Base-by-base conservation (phyloP, 805 yeast genomes). In the Blastobotrys parvus region DNA sequence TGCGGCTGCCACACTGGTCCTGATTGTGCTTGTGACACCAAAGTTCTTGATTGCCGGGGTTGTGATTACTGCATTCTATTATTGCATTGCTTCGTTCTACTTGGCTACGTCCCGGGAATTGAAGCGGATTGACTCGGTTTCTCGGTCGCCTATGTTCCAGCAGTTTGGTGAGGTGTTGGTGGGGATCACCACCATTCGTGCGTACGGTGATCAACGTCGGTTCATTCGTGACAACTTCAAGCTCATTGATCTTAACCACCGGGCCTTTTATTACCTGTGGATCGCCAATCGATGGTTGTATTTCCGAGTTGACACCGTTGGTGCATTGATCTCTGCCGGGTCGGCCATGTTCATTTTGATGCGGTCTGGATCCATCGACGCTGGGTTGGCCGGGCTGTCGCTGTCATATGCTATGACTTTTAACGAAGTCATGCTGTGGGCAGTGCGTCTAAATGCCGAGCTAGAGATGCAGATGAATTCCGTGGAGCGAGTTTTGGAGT, bases 391-490 rank as follows among this genome's bases (percentile, higher is more conserved):
- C 4, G 98, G 98, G 67, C 78, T 90, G 52, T 86, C 97, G 1
- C 71, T 90, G 49, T 81, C 96, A 0, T 88, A 87, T 64, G 95
- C 97, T 11, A 80, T 89, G 50, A 74, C 89, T 6, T 88, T 92
- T 65, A 83, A 88, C 31, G 94, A 85, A 52, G 74, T 78, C 62
- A 94, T 96, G 1, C 70, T 92, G 46, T 90, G 97, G 97, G 69
- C 87, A 50, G 94, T 92, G 23, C 79, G 98, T 65, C 73, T 86
- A 58, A 89, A 89, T 58, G 85, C 97, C 5, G 77, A 75, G 56
- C 81, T 88, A 47, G 98, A 90, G 67, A 87, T 92, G 82, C 82
- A 84, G 57, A 87, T 92, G 94, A 92, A 92, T 67, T 86, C 97
- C 4, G 95, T 89, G 27, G 98, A 92, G 65, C 80, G 99, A 64